Base-by-base conservation (phyloP, 306 rosid genomes). In the Ammopiptanthus mongolicus region DNA sequence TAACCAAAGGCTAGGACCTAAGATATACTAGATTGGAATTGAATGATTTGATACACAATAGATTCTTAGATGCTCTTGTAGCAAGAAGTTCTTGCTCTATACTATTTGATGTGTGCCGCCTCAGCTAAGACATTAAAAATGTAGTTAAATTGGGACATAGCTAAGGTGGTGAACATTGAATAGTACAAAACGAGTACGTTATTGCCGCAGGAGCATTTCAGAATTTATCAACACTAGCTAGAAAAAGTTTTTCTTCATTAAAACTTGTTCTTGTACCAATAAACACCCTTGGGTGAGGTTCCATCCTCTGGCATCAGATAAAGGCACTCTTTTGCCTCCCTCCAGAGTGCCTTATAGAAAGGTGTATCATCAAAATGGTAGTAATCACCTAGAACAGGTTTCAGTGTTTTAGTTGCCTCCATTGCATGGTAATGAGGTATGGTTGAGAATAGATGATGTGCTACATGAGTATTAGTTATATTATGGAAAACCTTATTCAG, bases 321-420 rank as follows among this genome's bases (percentile, higher is more conserved):
- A 31, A 31, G 3, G 34, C 18, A 87, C 81, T 87, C 89, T 62
- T 56, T 85, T 1, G 87, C 88, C 74, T 85, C 91, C 59, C 87
- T 80, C 87, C 89, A 87, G 17, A 80, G 8, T 13, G 91, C 89
- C 76, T 78, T 80, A 23, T 47, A 39, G 47, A 87, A 28, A 5
- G 89, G 80, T 11, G 89, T 87, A 31, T 34, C 71, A 55, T 87
- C 89, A 11, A 78, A 74, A 1, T 53, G 71, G 41, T 85, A 85
- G 25, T 85, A 87, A 15, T 23, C 62, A 10, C 48, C 48, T 1
- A 74, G 12, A 5, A 80, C 10, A 1, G 78, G 81, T 76, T 75
- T 87, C 13, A 85, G 55, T 0, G 86, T 86, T 14, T 59, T 69
- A 6, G 89, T 87, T 3, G 84, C 89, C 69, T 87, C 91, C 87